phyloP scores from a whole-genome alignment of 2,329 filamentous ascomycete species.

The Botrytis tulipae region DNA sequence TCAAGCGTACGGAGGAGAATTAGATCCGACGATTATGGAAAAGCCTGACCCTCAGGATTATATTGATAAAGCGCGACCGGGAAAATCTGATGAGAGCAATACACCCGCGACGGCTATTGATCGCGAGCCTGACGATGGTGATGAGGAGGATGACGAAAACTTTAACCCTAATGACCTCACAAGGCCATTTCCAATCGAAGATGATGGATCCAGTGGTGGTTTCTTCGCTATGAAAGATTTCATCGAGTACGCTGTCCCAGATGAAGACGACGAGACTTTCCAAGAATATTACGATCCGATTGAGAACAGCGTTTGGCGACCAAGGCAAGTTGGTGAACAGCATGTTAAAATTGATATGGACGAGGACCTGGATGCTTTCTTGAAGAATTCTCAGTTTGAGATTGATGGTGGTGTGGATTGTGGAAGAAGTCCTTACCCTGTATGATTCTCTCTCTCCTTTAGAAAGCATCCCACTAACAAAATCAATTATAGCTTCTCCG shows the following conservation, averaged over 20 bases:
- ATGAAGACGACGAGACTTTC: slow-evolving; percentile 12
- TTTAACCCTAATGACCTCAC: neutral
- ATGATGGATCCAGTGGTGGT: slow-evolving; percentile 25
- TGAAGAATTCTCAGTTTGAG: slow-evolving; percentile 22
- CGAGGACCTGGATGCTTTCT: slow-evolving; percentile 23
- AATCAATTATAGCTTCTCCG: slow-evolving; percentile 22
- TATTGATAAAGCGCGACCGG: neutral
- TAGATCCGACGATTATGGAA: neutral
- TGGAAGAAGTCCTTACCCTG: slow-evolving; percentile 34
- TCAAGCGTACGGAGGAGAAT: neutral
- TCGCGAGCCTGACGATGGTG: neutral
- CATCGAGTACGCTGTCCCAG: slow-evolving; percentile 21
- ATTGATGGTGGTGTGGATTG: slow-evolving; percentile 36
- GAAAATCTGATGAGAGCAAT: neutral
- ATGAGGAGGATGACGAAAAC: slow-evolving; percentile 1
- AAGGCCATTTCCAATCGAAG: slow-evolving; percentile 2
- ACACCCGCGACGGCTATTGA: neutral
- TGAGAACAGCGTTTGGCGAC: slow-evolving; percentile 36
- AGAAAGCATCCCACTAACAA: neutral
- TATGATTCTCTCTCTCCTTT: slow-evolving; percentile 10
- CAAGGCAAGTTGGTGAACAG: slow-evolving; percentile 30
- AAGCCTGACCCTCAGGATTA: neutral
- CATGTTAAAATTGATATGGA: slow-evolving; percentile 29
- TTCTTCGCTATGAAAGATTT: slow-evolving; percentile 30
- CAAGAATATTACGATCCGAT: slow-evolving; percentile 24